Evolutionary conservation across 2,329 filamentous ascomycete species (phyloP), one percentile per base, ranked within the genome.

Genomic region (Pezicula radicicola): DNA sequence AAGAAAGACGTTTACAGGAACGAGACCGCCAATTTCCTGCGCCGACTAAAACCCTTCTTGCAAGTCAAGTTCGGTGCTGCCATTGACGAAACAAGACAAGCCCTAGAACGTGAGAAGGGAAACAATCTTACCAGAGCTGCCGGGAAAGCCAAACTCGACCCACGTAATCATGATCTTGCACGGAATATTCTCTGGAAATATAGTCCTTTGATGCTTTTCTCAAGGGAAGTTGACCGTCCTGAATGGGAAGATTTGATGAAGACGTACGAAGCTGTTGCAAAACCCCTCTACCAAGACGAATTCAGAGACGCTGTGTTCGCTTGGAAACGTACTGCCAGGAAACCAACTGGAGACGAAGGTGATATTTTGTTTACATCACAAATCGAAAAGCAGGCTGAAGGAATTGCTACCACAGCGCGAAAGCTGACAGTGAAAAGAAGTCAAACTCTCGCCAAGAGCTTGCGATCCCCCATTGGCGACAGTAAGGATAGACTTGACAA

Each of bases 341-440:
- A 91, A 70, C 75, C 84, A 40, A 84, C 81, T 2, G 86, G 86
- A 10, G 91, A 95, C 39, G 91, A 96, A 61, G 76, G 79, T 47
- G 91, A 95, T 51, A 74, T 96, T 1, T 79, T 97, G n/a, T 97
- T 97, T 69, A 94, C 91, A 0, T 82, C 87, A 2, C 86, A 89
- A 63, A 69, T 75, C 28, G 92, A 97, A 65, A 96, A 95, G 66
- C 91, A 97, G 64, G 85, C 89, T 48, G 89, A 95, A 62, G 84
- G 82, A 39, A 81, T 89, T 53, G 81, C 89, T 18, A 84, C 83
- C 39, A 87, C 89, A 7, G 92, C 92, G 9, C 83, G 91, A 56
- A 96, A 96, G 70, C 73, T 97, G 55, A 97, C 93, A 0, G 92
- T 97, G 49, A 96, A 96, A 76, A 83, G 92, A 65, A 94, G 90